Evolutionary conservation across 441 rosid genomes (phyloP).

Genomic region (Bruguiera hainesii): DNA sequence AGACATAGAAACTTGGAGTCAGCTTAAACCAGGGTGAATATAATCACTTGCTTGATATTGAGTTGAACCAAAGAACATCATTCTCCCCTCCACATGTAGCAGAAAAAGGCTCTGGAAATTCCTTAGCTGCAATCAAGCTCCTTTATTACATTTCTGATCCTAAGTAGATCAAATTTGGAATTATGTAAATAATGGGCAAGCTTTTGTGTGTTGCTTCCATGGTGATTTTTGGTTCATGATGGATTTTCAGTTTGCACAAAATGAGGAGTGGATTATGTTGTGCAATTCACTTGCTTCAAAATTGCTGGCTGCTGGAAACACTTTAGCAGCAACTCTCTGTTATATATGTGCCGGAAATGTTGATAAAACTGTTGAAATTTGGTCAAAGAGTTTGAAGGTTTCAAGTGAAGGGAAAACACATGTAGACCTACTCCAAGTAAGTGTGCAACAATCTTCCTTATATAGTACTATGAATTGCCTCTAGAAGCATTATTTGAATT

Average conservation of each 20-base stretch:
- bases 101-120: no score
- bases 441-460: conserved; percentile 23
- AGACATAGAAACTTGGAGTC: no score
- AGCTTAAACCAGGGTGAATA: no score
- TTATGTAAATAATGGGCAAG: not conserved
- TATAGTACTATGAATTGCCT: conserved; percentile 4
- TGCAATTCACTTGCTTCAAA: conserved; percentile 86
- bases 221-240: conserved; percentile 19
- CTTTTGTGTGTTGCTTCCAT: not conserved
- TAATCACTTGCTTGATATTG: no score
- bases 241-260: conserved; percentile 78
- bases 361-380: conserved; percentile 95
- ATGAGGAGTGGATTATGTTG: conserved; percentile 84
- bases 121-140: no score
- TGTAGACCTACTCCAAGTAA: conserved; percentile 90
- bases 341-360: conserved; percentile 96
- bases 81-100: no score
- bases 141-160: not conserved
- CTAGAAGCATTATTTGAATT: conserved; percentile 8
- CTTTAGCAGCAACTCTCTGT: conserved; percentile 91
- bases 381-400: conserved; percentile 80
- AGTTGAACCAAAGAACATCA: no score
- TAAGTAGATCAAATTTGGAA: not conserved
- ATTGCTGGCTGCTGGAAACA: conserved; percentile 70
- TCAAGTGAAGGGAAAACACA: conserved; percentile 72